Evolutionary conservation across 2,329 filamentous ascomycete species (phyloP).

Genomic region (Ophiocordyceps robertsii): DNA sequence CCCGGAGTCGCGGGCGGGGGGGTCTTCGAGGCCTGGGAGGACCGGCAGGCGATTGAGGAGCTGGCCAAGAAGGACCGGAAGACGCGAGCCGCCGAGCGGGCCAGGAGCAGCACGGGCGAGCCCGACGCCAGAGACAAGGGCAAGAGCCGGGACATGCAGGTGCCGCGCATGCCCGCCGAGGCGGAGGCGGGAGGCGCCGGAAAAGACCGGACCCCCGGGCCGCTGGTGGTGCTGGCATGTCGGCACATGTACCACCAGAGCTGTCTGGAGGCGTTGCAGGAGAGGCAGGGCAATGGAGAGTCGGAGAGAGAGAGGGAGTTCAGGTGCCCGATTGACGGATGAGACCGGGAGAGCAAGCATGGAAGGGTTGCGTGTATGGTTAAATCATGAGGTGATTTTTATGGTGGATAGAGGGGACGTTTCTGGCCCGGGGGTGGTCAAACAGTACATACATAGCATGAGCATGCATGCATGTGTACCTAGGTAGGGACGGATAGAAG

Average conservation of each 20-base stretch:
- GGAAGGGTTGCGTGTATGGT: neutral
- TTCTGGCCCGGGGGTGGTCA: neutral
- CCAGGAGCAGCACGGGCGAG: conserved; percentile 21
- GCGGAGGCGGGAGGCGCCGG: conserved; percentile 10
- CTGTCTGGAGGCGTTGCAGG: conserved; percentile 54
- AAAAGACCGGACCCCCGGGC: conserved; percentile 41
- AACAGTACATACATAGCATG: too few species aligned
- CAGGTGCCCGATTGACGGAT: conserved; percentile 44
- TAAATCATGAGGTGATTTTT: neutral
- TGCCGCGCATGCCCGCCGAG: conserved; percentile 26
- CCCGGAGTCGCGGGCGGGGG: conserved; percentile 60
- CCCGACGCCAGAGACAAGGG: conserved; percentile 27
- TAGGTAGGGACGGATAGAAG: too few species aligned
- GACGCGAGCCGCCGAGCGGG: conserved; percentile 19
- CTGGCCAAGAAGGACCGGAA: conserved; percentile 30
- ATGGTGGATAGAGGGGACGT: neutral
- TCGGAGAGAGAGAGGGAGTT: conserved; percentile 35
- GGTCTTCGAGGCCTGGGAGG: conserved; percentile 75
- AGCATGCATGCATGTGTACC: too few species aligned
- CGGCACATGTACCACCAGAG: conserved; percentile 57
- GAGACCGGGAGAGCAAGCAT: conserved; percentile 3
- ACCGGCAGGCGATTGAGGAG: conserved; percentile 36
- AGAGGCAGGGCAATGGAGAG: conserved; percentile 34
- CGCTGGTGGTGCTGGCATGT: conserved; percentile 55
- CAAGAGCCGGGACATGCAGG: conserved; percentile 24